Evolutionary conservation across 2,329 filamentous ascomycete species (phyloP), one percentile per base, ranked within the genome.

Genomic region (Zymoseptoria brevis): DNA sequence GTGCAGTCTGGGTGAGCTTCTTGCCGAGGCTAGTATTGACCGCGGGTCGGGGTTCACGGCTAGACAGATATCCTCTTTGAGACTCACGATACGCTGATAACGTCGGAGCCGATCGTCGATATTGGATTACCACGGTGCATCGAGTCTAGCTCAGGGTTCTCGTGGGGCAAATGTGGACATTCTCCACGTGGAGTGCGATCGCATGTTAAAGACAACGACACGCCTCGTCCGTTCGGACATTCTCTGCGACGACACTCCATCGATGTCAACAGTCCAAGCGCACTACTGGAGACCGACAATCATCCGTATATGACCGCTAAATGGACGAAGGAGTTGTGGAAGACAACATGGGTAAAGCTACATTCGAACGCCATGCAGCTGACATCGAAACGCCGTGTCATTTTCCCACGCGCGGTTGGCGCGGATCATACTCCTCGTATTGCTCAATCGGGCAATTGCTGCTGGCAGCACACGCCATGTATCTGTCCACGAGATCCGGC

Each of bases 1-100:
- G 54, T 50, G 54, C 41, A 54, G 54, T 55, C n/a, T 48, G 8
- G 54, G 24, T 30, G 30, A 55, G 54, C 54, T 53, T 19, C 51
- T 51, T 24, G 22, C 51, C 29, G 51, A 53, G 29, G 51, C 51
- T 53, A 22, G 51, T 53, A 13, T 24, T 53, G 22, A 29, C 51
- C 22, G 22, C 16, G 35, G 35, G 35, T 45, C 35, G 35, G 35
- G 35, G 35, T 45, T 45, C 35, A 16, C 35, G 35, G 35, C 35
- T 45, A 45, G 35, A 11, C 4, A 4, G 35, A 45, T 45, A 45
- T 45, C 35, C 35, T n/a, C 35, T 45, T 45, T 45, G 13, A 4
- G 35, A 6, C 35, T 45, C n/a, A 45, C 35, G 35, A n/a, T 45
- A 45, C 35, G 35, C 7, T 7, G 16, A 45, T 45, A 45, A 16